These are phyloP conservation scores for Leccinellum albellum DNA, from an alignment of 768 basidiomycete species.

Conservation along the genomic window DNA sequence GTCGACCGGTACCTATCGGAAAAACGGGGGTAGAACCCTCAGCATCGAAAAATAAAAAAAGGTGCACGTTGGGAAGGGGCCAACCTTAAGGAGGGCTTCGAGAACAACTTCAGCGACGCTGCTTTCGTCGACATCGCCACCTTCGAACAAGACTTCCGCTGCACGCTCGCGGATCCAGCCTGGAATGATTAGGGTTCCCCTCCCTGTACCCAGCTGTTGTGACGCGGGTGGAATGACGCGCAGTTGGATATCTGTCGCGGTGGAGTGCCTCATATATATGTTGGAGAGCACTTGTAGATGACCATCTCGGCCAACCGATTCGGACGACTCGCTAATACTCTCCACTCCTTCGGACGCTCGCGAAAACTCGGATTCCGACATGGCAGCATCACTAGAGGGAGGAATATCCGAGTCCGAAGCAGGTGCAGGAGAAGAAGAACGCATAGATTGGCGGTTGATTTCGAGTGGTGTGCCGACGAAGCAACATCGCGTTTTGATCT, in stretches of 20 bases:
- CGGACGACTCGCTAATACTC: conserved; percentile 44
- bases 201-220: conserved; percentile 60
- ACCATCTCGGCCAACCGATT: no score
- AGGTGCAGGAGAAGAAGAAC: conserved; percentile 29
- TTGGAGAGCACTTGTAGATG: conserved; percentile 27
- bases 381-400: conserved; percentile 52
- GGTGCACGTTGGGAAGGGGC: not conserved
- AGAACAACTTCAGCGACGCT: conserved; percentile 82
- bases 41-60: not conserved
- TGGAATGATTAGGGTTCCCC: no score
- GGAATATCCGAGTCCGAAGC: conserved; percentile 38
- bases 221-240: conserved; percentile 61
- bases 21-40: not conserved
- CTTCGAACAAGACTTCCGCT: conserved; percentile 87
- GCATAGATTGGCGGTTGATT: conserved; percentile 28
- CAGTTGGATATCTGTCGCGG: conserved; percentile 72
- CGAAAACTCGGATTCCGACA: conserved; percentile 70
- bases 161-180: conserved; percentile 92
- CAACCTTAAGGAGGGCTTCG: conserved; percentile 71
- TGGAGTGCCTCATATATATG: conserved; percentile 44
- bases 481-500: conserved; percentile 85
- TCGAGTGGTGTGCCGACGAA: conserved; percentile 73
- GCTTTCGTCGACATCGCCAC: conserved; percentile 83
- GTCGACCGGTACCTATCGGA: conserved; percentile 78
- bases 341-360: no score